phyloP scores from a whole-genome alignment of 345 rosid genomes.

The Hypericum perforatum region DNA sequence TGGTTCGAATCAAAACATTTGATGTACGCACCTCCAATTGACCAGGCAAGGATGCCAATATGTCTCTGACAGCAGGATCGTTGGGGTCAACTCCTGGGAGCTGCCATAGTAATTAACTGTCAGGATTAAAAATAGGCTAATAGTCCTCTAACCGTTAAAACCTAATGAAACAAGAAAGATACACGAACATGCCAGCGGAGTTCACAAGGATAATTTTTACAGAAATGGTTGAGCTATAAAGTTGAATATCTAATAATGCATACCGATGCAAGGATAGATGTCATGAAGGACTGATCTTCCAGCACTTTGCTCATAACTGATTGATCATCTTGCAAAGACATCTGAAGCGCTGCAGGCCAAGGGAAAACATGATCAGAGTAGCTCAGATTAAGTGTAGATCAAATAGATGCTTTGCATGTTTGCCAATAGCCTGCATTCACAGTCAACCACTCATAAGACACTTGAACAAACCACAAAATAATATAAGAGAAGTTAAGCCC shows the following conservation, averaged over 20 bases:
- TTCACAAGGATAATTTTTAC: no score
- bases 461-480: no score
- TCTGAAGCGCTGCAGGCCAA: slow-evolving; percentile 47
- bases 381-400: no score
- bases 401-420: no score
- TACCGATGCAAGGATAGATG: slow-evolving; percentile 59
- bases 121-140: no score
- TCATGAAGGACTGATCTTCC: slow-evolving; percentile 53
- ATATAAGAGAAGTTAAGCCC: no score
- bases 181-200: no score
- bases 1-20: background rate
- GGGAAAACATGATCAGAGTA: background rate
- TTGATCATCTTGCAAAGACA: slow-evolving; percentile 47
- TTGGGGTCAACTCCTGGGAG: slow-evolving; percentile 86
- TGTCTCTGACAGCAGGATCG: slow-evolving; percentile 58
- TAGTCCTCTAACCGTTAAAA: no score
- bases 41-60: slow-evolving; percentile 56
- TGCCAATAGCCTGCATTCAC: no score
- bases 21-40: slow-evolving; percentile 47
- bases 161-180: no score
- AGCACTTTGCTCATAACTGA: slow-evolving; percentile 45
- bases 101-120: slow-evolving; percentile 21
- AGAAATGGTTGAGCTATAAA: no score
- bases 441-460: no score
- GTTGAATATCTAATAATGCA: slow-evolving; percentile 8